These are phyloP conservation scores for Acanthamoeba culbertsoni DNA, from an alignment of 208 protist genomes.

Conservation along the genomic window DNA sequence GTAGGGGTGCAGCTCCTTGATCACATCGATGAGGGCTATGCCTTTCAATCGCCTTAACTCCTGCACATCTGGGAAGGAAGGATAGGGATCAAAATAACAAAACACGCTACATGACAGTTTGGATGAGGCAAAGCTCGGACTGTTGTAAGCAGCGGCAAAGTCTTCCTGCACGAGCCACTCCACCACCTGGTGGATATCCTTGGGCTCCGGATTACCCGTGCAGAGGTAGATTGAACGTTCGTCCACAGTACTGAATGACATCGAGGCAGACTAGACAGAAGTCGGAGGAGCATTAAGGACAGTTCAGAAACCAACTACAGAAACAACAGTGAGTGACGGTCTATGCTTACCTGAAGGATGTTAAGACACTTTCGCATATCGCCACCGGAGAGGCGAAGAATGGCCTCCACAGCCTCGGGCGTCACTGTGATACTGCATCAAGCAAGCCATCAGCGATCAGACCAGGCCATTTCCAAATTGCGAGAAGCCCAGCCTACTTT, in stretches of 20 bases:
- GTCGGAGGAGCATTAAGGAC: neutral
- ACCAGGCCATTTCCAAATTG: neutral
- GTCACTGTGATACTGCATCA: conserved; percentile 82
- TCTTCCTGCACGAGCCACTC: conserved; percentile 73
- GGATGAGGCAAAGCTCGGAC: neutral
- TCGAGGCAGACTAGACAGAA: conserved; percentile 82
- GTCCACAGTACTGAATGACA: conserved; percentile 68
- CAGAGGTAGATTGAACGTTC: conserved; percentile 79
- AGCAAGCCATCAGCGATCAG: neutral
- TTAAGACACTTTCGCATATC: conserved; percentile 98
- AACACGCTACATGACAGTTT: neutral
- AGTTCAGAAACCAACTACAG: too few species aligned
- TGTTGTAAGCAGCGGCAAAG: conserved; percentile 65
- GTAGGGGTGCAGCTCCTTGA: conserved; percentile 73
- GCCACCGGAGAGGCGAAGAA: conserved; percentile 92
- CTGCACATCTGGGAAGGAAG: conserved; percentile 50
- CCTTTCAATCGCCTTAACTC: conserved; percentile 77
- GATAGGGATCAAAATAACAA: neutral
- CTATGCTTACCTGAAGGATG: conserved; percentile 89
- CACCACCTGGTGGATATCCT: conserved; percentile 76
- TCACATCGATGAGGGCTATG: conserved; percentile 82
- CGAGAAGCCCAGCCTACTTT: conserved; percentile 59
- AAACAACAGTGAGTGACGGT: neutral
- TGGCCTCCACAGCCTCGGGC: conserved; percentile 88
- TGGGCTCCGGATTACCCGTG: conserved; percentile 82